Evolutionary conservation across 2,329 filamentous ascomycete species (phyloP), one percentile per base, ranked within the genome.

Genomic region (Diaporthe nobilis): DNA sequence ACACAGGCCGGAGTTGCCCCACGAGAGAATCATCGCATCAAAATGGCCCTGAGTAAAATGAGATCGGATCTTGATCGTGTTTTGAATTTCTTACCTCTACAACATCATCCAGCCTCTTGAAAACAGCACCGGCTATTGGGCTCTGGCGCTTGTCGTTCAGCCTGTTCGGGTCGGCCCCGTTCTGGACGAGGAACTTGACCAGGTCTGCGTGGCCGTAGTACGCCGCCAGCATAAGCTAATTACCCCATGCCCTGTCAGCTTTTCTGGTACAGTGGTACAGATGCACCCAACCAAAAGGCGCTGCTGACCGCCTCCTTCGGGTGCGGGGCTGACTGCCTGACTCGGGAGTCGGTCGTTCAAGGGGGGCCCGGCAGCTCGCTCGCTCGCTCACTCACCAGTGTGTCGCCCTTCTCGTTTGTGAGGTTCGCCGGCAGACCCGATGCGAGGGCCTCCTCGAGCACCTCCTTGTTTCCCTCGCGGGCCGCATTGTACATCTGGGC

Each of bases 351-450:
- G 65, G 61, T 31, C 25, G 13, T 8, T 42, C 34, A 39, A 37
- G 34, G 57, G 34, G 44, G 44, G 31, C 31, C 13, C 20, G 7
- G 17, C n/a, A 37, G 3, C n/a, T n/a, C 28, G 28, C 22, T 53
- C 9, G 51, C n/a, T 15, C 1, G 28, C 13, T 44, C 13, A 78
- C 86, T 60, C 85, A 91, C 90, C 77, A 95, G 83, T 22, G 90
- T 94, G 81, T 95, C 93, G 65, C 93, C 93, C 78, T 93, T 92
- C 71, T 93, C 89, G 79, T 95, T 94, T 31, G 92, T 94, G 82
- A 95, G 86, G 79, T 94, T 94, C 1, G 90, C 86, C 0, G 93
- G 93, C 37, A 95, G 85, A 1, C 93, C 93, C 2, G 90, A 90
- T 1, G 88, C 86, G 51, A 95, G 83, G 65, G 93, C 93, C 82